Conservation (phyloP, 1,284 basidiomycete genomes). For the Fomitiporia mediterranea region DNA sequence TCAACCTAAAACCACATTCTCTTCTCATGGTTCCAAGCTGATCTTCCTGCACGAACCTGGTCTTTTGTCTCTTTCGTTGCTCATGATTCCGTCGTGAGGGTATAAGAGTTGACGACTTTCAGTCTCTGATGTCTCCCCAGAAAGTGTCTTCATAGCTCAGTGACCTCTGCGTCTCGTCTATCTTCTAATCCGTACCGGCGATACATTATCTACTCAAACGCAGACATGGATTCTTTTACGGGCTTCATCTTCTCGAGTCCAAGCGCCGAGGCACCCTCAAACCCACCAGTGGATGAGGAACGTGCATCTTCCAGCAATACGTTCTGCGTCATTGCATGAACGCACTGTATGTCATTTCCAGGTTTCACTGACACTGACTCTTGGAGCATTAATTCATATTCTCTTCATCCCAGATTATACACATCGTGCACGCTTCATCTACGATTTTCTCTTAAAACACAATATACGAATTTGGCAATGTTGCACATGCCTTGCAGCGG, state of each 20-base stretch:
- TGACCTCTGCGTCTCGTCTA: background rate
- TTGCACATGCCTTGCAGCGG: too few species aligned
- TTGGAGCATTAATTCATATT: background rate
- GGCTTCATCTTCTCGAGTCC: background rate
- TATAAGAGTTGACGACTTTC: too few species aligned
- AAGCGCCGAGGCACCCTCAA: background rate
- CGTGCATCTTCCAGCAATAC: background rate
- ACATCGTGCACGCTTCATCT: background rate
- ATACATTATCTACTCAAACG: background rate
- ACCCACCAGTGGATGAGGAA: constrained; percentile 4
- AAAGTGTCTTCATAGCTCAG: background rate
- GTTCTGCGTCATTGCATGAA: constrained; percentile 5
- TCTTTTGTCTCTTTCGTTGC: too few species aligned
- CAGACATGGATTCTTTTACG: constrained; percentile 11
- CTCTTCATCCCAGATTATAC: background rate
- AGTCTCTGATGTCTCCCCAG: background rate
- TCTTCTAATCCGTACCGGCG: background rate
- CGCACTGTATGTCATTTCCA: background rate
- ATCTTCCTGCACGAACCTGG: too few species aligned
- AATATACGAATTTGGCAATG: background rate
- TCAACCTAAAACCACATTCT: background rate
- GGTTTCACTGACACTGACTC: background rate
- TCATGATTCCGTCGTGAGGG: too few species aligned
- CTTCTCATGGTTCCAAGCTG: background rate
- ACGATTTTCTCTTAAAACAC: background rate